Conservation (phyloP, 352 stramenopile genomes). For the Pythium brachiatum region DNA sequence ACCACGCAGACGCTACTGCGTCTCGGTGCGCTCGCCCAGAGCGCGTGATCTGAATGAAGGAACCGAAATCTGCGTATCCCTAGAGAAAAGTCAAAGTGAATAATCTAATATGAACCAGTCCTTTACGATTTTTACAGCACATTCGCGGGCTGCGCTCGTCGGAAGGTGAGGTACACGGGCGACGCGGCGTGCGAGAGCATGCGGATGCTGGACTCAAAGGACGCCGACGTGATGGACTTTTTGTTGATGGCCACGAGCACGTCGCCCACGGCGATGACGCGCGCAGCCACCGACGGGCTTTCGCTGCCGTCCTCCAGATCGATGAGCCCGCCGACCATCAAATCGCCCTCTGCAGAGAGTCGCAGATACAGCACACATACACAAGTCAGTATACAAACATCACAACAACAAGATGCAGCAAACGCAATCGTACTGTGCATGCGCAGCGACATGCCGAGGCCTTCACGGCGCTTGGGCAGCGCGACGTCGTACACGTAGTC, state of each 20-base stretch:
- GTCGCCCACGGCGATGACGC: slow-evolving; percentile 76
- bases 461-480: slow-evolving; percentile 73
- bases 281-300: slow-evolving; percentile 70
- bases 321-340: slow-evolving; percentile 79
- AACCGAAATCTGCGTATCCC: neutral
- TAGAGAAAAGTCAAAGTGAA: slow-evolving; percentile 14
- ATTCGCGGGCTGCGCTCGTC: slow-evolving; percentile 54
- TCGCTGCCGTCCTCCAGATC: slow-evolving; percentile 81
- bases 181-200: slow-evolving; percentile 75
- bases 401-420: no score
- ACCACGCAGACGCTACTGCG: slow-evolving; percentile 73
- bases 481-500: slow-evolving; percentile 83
- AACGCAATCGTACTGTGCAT: slow-evolving; percentile 73
- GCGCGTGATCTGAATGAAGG: neutral
- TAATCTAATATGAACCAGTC: slow-evolving; percentile 11
- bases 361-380: slow-evolving; percentile 10
- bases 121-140: slow-evolving; percentile 43
- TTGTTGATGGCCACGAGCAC: slow-evolving; percentile 86
- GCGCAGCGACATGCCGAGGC: slow-evolving; percentile 82
- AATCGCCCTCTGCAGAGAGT: slow-evolving; percentile 56
- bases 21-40: slow-evolving; percentile 27
- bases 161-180: slow-evolving; percentile 85
- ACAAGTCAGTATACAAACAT: neutral
- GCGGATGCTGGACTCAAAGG: slow-evolving; percentile 85
- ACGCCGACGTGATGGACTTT: slow-evolving; percentile 82